phyloP scores from a whole-genome alignment of 495 filamentous ascomycete species.

The Aspergillus panamensis region DNA sequence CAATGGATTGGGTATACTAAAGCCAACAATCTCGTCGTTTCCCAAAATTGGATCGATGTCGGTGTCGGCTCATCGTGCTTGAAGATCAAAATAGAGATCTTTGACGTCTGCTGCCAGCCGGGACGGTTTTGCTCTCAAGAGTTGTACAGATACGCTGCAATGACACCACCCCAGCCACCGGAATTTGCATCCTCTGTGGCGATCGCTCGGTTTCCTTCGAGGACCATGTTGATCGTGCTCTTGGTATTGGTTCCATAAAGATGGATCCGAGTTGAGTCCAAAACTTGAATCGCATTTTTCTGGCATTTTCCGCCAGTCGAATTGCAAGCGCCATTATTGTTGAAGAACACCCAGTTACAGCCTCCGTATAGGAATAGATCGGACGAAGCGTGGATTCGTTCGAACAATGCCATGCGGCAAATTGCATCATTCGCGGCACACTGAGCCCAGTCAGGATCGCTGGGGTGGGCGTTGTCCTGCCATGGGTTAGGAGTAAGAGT shows the following conservation, averaged over 20 bases:
- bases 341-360: slow-evolving; percentile 52
- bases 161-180: slow-evolving; percentile 56
- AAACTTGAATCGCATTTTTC: slow-evolving; percentile 38
- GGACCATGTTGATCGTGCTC: slow-evolving; percentile 41
- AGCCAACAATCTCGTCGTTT: no score
- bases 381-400: slow-evolving; percentile 37
- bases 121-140: slow-evolving; percentile 12
- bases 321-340: slow-evolving; percentile 37
- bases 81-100: no score
- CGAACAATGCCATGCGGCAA: slow-evolving; percentile 44
- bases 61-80: no score
- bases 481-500: slow-evolving; percentile 44
- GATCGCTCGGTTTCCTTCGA: slow-evolving; percentile 28
- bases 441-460: slow-evolving; percentile 40
- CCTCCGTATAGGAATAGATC: slow-evolving; percentile 54
- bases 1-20: no score
- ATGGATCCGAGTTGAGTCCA: slow-evolving; percentile 29
- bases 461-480: slow-evolving; percentile 30
- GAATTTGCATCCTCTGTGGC: slow-evolving; percentile 43
- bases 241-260: slow-evolving; percentile 45
- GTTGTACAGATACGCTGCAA: slow-evolving; percentile 42
- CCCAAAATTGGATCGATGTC: no score
- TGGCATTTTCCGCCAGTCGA: slow-evolving; percentile 40
- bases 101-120: not conserved
- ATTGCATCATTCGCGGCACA: slow-evolving; percentile 31